Evolutionary conservation across 306 rosid genomes (phyloP), one percentile per base, ranked within the genome.

Genomic region (Styphnolobium japonicum): DNA sequence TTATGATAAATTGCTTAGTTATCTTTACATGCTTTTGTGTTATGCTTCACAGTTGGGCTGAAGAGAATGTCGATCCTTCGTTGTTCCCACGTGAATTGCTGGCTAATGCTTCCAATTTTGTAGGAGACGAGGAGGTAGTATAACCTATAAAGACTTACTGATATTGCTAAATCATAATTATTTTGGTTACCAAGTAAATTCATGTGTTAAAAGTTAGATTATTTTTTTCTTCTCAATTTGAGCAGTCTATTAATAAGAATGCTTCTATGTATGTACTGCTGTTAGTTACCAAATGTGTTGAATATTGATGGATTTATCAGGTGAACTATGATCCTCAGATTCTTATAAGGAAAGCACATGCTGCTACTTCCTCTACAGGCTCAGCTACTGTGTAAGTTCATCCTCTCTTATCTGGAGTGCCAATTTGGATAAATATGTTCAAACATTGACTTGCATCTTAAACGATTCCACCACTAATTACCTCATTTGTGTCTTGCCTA

Each of bases 331-430:
- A 91, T 81, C 99, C 99, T 31, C 98, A 76, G 71, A 86, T 85
- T 86, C 91, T 95, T 80, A 77, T 93, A 51, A 86, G 85, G 74
- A 93, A 91, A 82, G 94, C 99, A 33, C 99, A 95, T 87, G 98
- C 99, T 84, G 91, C 89, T 75, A 95, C 96, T 72, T 81, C 85
- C 72, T 90, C 93, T 39, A 81, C 86, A 62, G 99, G 99, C 62
- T 95, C 99, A 78, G 99, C 99, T 27, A 95, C 94, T 5, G 94
- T 87, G 99, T 95, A 87, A 85, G 90, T 81, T 60, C 73, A 43
- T 71, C 70, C 39, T 58, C 14, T 62, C 37, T 27, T 1, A n/a
- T 69, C 21, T 52, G 57, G 55, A 57, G 55, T 74, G 18, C 5
- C 37, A 34, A 8, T 81, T 51, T 63, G 23, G 21, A 40, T 46